A percentile compares a stretch with the other conserved stretches of the same genome.
phyloP scores from a whole-genome alignment of 306 rosid genomes.

The Vachellia pachyceras region DNA sequence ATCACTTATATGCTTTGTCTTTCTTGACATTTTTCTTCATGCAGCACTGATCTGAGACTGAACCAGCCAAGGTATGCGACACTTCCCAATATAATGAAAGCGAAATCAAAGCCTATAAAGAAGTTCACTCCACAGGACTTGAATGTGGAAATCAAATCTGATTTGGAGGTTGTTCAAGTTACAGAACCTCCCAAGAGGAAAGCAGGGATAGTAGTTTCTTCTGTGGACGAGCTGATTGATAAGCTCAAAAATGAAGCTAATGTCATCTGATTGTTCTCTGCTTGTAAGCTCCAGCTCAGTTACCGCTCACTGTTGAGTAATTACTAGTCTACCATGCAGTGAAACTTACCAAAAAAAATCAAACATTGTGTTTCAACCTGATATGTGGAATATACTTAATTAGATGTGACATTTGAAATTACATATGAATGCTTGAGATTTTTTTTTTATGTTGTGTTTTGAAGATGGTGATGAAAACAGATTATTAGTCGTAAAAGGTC shows the following conservation, averaged over 20 bases:
- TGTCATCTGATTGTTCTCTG: conserved; percentile 42
- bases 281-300: background rate
- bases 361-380: background rate
- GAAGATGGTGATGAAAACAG: background rate
- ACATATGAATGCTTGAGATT: background rate
- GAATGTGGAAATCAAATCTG: conserved; percentile 74
- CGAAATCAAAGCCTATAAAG: conserved; percentile 80
- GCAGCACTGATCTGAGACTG: conserved; percentile 91
- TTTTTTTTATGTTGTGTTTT: background rate
- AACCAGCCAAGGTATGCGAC: conserved; percentile 96
- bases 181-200: conserved; percentile 96
- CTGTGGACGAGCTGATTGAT: conserved; percentile 88
- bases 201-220: conserved; percentile 78
- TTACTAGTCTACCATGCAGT: background rate
- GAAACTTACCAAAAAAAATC: background rate
- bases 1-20: background rate
- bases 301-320: background rate
- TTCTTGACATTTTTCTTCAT: conserved; percentile 19
- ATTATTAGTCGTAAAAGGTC: background rate
- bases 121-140: conserved; percentile 75
- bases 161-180: conserved; percentile 77
- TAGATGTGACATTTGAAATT: background rate
- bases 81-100: conserved; percentile 98
- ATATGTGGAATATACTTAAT: background rate
- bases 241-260: conserved; percentile 85